phyloP scores from a whole-genome alignment of 2,329 filamentous ascomycete genomes.

The Penicillium freii region DNA sequence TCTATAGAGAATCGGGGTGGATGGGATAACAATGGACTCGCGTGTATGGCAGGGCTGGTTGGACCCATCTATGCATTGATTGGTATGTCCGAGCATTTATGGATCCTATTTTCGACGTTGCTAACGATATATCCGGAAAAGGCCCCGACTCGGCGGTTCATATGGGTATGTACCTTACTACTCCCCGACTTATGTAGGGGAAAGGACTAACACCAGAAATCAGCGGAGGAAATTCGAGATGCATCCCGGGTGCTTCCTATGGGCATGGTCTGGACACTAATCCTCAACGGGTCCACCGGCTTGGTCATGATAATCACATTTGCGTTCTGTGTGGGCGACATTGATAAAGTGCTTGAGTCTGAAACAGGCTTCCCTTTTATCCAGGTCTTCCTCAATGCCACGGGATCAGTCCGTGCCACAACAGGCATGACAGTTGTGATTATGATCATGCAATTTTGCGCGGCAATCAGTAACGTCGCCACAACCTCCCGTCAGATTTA shows the following conservation, averaged over 20 bases:
- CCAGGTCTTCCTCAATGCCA: background rate
- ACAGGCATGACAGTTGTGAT: background rate
- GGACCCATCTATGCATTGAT: background rate
- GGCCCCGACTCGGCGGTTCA: background rate
- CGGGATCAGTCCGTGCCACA: background rate
- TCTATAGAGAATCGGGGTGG: background rate
- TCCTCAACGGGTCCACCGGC: background rate
- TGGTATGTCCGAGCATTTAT: background rate
- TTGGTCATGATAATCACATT: background rate
- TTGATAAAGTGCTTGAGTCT: background rate
- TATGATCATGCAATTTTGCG: background rate
- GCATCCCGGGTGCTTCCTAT: background rate
- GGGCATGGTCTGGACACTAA: background rate
- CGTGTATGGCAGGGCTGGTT: background rate
- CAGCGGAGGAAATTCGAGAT: background rate
- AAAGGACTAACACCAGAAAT: background rate
- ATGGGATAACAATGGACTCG: background rate
- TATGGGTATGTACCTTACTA: background rate
- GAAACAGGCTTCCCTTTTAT: background rate
- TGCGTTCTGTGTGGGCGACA: background rate
- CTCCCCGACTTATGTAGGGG: background rate
- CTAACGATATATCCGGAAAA: background rate
- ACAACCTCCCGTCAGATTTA: background rate
- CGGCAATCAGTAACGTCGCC: constrained; percentile 8
- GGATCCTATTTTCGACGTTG: too few relatives aligned